Evolutionary conservation across 116 monocot genomes (phyloP).

Genomic region (Trichopus zeylanicus): DNA sequence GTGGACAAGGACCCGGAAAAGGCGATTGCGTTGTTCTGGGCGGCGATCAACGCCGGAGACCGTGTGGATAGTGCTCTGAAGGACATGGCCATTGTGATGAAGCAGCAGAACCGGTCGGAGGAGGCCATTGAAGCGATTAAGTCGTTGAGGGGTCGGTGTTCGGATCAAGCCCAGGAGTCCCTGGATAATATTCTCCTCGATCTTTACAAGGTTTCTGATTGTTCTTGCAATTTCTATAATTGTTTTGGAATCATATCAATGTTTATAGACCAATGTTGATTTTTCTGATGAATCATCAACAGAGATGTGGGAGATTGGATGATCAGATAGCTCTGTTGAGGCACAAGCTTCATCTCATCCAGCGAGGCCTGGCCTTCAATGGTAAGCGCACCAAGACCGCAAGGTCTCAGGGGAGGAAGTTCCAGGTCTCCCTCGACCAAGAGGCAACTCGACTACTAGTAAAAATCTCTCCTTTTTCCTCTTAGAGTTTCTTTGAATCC

Average conservation of each 20-base stretch:
- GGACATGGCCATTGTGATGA: conserved; percentile 99
- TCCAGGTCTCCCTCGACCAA: conserved; percentile 90
- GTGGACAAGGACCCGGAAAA: conserved; percentile 90
- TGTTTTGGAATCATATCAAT: not conserved
- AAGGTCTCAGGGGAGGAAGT: conserved; percentile 86
- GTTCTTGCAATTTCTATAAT: not conserved
- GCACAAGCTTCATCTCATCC: conserved; percentile 68
- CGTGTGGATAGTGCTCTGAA: conserved; percentile 91
- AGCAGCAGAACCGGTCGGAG: conserved; percentile 95
- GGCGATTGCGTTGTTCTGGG: conserved; percentile 92
- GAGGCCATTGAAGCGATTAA: conserved; percentile 97
- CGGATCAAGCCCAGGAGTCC: conserved; percentile 92
- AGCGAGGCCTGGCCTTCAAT: conserved; percentile 81
- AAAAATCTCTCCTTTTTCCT: not conserved
- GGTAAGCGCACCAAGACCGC: conserved; percentile 96
- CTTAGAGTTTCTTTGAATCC: too few species aligned
- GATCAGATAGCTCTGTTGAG: conserved; percentile 78
- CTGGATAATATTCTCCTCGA: conserved; percentile 94
- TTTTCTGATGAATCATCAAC: conserved; percentile 2
- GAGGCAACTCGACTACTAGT: conserved; percentile 93
- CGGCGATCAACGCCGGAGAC: conserved; percentile 90
- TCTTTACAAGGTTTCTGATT: conserved; percentile 65
- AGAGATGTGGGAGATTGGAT: conserved; percentile 93
- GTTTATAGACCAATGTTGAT: not conserved
- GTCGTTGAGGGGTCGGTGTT: conserved; percentile 65